phyloP scores from a whole-genome alignment of 2,329 filamentous ascomycete genomes.

The Endothia cerciana region DNA sequence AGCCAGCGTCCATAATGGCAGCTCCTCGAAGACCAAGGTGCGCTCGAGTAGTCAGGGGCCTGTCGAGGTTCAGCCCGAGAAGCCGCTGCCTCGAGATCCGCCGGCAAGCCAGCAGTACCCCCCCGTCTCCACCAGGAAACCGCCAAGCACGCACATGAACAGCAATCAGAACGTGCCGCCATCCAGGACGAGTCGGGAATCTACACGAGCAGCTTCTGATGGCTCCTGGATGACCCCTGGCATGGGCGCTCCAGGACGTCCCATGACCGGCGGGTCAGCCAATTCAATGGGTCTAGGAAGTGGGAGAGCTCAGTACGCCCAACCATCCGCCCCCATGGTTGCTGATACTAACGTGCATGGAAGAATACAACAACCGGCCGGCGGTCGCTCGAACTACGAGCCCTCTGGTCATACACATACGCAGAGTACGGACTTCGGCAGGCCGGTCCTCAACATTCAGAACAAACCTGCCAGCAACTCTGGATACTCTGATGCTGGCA shows the following conservation, averaged over 20 bases:
- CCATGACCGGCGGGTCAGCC: slow-evolving; percentile 77
- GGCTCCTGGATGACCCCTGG: slow-evolving; percentile 55
- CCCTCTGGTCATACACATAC: slow-evolving; percentile 48
- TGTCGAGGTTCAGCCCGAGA: slow-evolving; percentile 52
- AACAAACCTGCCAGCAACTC: slow-evolving; percentile 62
- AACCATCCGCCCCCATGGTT: slow-evolving; percentile 84
- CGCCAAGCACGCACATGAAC: slow-evolving; percentile 51
- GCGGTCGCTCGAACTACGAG: slow-evolving; percentile 67
- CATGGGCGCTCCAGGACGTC: slow-evolving; percentile 58
- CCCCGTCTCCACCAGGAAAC: slow-evolving; percentile 44
- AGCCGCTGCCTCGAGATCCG: slow-evolving; percentile 64
- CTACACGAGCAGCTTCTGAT: slow-evolving; percentile 60
- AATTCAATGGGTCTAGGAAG: slow-evolving; percentile 64
- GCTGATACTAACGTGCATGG: slow-evolving; percentile 89
- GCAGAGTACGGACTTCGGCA: slow-evolving; percentile 55
- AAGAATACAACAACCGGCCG: slow-evolving; percentile 79
- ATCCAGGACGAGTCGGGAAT: slow-evolving; percentile 53
- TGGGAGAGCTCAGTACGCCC: slow-evolving; percentile 77
- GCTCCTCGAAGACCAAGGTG: slow-evolving; percentile 53
- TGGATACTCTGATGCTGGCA: slow-evolving; percentile 58
- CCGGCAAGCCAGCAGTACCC: slow-evolving; percentile 45
- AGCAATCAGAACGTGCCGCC: slow-evolving; percentile 48
- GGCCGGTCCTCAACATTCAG: slow-evolving; percentile 63
- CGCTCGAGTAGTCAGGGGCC: slow-evolving; percentile 60
- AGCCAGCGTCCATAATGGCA: slow-evolving; percentile 32